Evolutionary conservation across 306 rosid species (phyloP).

Genomic region (Boehmeria nivea): DNA sequence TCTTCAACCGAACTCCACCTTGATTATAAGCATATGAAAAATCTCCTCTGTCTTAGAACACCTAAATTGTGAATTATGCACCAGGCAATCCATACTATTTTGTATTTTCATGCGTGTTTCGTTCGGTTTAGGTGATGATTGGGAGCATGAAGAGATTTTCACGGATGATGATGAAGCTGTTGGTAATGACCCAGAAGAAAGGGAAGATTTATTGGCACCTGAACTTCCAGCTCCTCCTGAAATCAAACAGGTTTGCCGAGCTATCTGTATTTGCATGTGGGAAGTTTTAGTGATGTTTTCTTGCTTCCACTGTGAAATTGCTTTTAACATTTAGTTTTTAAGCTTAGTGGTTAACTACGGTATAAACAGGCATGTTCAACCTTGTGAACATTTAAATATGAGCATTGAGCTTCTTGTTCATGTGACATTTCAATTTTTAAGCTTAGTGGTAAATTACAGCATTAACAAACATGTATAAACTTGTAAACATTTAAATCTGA

Average conservation of each 20-base stretch:
- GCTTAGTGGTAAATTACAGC: neutral
- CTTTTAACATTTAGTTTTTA: no score
- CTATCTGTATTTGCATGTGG: neutral
- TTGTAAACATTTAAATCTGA: neutral
- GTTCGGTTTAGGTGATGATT: conserved; percentile 72
- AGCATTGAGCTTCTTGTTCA: no score
- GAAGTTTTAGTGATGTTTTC: no score
- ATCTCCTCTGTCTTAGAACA: no score
- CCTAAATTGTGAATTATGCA: neutral
- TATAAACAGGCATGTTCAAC: no score
- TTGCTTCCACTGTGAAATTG: neutral
- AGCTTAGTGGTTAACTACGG: no score
- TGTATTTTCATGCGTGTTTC: neutral
- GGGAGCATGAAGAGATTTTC: conserved; percentile 98
- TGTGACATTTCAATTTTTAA: neutral
- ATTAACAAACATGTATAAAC: neutral
- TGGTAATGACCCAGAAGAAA: conserved; percentile 88
- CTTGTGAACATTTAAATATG: no score
- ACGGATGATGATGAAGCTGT: conserved; percentile 97
- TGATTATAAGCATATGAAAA: no score
- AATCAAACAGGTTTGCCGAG: conserved; percentile 75
- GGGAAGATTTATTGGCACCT: conserved; percentile 85
- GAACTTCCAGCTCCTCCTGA: conserved; percentile 97
- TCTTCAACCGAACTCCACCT: no score
- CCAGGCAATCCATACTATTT: neutral